These are phyloP conservation scores for Kwoniella bestiolae DNA, from an alignment of 768 basidiomycete species.

Conservation along the genomic window DNA sequence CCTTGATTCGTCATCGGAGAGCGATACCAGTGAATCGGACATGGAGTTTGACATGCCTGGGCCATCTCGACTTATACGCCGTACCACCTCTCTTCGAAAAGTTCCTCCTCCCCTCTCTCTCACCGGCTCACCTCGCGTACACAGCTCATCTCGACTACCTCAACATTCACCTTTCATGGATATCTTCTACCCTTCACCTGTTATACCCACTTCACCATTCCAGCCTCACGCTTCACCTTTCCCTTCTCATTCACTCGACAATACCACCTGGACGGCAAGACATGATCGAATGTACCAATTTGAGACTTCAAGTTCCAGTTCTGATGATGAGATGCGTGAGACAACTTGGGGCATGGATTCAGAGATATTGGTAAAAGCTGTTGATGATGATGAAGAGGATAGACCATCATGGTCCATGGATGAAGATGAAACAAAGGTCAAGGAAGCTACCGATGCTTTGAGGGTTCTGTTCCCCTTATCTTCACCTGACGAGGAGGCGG, in stretches of 20 bases:
- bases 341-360: constrained; percentile 41
- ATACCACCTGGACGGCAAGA: constrained; percentile 47
- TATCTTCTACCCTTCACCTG: constrained; percentile 34
- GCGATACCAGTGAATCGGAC: constrained; percentile 43
- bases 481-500: constrained; percentile 28
- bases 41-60: constrained; percentile 34
- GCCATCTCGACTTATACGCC: constrained; percentile 18
- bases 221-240: constrained; percentile 43
- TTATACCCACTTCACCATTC: constrained; percentile 17
- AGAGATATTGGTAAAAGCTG: constrained; percentile 28
- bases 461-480: constrained; percentile 44
- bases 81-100: constrained; percentile 25
- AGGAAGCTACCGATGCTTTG: constrained; percentile 50
- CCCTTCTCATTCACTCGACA: constrained; percentile 53
- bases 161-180: constrained; percentile 35
- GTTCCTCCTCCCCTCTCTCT: constrained; percentile 32
- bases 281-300: constrained; percentile 31
- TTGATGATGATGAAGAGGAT: constrained; percentile 29
- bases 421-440: constrained; percentile 47
- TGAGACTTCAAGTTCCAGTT: constrained; percentile 46
- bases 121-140: constrained; percentile 21
- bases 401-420: constrained; percentile 28
- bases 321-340: constrained; percentile 45
- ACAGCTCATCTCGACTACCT: constrained; percentile 20
- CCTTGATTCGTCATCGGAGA: constrained; percentile 41